Percentiles rank a stretch among this genome's conserved stretches.
These are phyloP conservation scores for Lagenaria siceraria DNA, from an alignment of 306 rosid species.

Conservation along the genomic window DNA sequence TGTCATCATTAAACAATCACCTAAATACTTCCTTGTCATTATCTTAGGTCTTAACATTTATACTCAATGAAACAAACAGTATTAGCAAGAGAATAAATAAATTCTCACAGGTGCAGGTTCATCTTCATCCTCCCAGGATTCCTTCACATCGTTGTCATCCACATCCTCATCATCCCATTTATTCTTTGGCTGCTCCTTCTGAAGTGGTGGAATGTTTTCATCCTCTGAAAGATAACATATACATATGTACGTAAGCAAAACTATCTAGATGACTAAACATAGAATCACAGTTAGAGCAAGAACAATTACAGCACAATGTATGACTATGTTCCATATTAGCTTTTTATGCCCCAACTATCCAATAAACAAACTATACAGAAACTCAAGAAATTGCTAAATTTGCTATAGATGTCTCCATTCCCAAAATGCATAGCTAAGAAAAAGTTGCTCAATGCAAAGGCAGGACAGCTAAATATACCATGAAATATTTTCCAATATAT, in stretches of 20 bases:
- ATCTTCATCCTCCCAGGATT: constrained; percentile 92
- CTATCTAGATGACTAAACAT: background rate
- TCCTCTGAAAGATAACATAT: constrained; percentile 33
- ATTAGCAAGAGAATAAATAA: background rate
- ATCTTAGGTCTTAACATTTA: background rate
- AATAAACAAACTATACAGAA: background rate
- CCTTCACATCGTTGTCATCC: constrained; percentile 78
- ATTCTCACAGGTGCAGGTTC: constrained; percentile 58
- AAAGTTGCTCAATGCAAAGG: background rate
- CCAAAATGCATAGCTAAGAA: background rate
- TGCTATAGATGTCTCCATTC: background rate
- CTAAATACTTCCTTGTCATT: background rate
- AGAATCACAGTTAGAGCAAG: background rate
- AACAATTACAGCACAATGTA: background rate
- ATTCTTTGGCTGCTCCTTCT: constrained; percentile 41
- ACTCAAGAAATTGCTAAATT: background rate
- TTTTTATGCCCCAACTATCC: background rate
- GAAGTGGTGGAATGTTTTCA: constrained; percentile 29
- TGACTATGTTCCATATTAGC: background rate
- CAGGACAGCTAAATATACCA: background rate
- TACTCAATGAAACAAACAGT: background rate
- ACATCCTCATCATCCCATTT: constrained; percentile 91
- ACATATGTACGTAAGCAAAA: background rate
- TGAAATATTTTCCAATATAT: background rate
- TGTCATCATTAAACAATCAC: background rate